A percentile compares a stretch with the other conserved stretches of the same genome.
Conservation (phyloP, 2,329 filamentous ascomycete species). For the Chaetothyriales sp. region DNA sequence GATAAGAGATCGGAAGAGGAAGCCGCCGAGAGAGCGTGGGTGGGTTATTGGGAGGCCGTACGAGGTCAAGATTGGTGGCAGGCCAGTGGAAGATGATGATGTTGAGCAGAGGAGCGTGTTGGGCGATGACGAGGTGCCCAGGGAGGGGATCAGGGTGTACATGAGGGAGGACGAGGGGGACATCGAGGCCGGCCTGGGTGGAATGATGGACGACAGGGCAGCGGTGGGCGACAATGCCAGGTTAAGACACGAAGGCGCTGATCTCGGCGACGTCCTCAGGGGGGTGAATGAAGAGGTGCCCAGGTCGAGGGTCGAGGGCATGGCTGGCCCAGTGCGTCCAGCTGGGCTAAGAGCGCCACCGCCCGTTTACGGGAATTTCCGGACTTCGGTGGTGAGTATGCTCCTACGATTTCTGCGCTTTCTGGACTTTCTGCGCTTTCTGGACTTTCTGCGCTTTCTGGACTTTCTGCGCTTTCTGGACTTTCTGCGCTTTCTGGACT, state of each 20-base stretch:
- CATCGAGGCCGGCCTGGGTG: not conserved
- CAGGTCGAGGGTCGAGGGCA: not conserved
- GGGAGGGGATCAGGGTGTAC: not conserved
- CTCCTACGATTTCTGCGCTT: conserved; percentile 1
- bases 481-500: not conserved
- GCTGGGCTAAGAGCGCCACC: conserved; percentile 29
- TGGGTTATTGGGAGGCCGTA: not conserved
- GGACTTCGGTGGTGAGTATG: conserved; percentile 60
- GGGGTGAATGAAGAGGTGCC: not conserved
- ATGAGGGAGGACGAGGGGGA: not conserved
- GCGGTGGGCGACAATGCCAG: not conserved
- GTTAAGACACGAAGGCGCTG: not conserved
- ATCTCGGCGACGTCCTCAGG: not conserved
- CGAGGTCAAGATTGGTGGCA: not conserved
- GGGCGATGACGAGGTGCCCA: not conserved
- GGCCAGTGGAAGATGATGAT: not conserved
- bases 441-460: not conserved
- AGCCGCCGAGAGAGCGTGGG: not conserved
- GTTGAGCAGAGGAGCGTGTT: not conserved
- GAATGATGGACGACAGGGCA: not conserved
- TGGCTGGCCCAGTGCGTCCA: not conserved
- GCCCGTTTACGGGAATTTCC: conserved; percentile 75
- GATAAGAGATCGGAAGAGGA: not conserved
- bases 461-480: not conserved
- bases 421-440: too few species aligned